These are phyloP conservation scores for Starmerella bombi DNA, from an alignment of 805 yeast genomes.

Conservation along the genomic window DNA sequence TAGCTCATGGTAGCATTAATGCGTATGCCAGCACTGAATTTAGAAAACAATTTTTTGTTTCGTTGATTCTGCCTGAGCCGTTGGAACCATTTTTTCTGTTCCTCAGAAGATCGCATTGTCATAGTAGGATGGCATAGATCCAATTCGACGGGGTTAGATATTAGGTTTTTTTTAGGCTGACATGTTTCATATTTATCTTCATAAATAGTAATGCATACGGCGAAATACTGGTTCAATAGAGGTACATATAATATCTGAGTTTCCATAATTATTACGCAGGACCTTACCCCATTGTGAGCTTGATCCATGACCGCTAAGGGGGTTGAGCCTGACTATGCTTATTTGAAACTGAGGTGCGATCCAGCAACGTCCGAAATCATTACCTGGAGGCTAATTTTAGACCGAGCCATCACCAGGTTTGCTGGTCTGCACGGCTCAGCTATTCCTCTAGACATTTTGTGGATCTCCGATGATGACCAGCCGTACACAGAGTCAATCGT, in stretches of 20 bases:
- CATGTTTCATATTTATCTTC: no score
- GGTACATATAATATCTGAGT: no score
- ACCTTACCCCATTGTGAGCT: conserved; percentile 1
- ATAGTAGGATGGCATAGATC: no score
- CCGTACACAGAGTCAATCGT: conserved; percentile 12
- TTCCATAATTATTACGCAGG: no score
- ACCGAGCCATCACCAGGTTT: conserved; percentile 18
- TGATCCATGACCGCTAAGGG: conserved; percentile 11
- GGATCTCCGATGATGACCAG: background rate
- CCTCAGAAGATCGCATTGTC: no score
- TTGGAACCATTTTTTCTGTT: background rate
- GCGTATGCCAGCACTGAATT: conserved; percentile 52
- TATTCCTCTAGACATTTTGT: conserved; percentile 24
- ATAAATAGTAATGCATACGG: no score
- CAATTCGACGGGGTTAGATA: no score
- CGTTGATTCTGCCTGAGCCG: background rate
- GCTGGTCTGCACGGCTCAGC: conserved; percentile 25
- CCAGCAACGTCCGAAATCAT: conserved; percentile 21
- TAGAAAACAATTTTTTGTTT: conserved; percentile 40
- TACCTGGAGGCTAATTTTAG: conserved; percentile 24
- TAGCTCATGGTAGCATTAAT: conserved; percentile 70
- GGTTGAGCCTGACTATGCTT: conserved; percentile 26
- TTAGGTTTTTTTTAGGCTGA: background rate
- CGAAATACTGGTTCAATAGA: no score
- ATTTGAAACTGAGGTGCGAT: conserved; percentile 20